Base-by-base conservation (phyloP, 1,139 yeast species). In the Blastobotrys elegans region DNA sequence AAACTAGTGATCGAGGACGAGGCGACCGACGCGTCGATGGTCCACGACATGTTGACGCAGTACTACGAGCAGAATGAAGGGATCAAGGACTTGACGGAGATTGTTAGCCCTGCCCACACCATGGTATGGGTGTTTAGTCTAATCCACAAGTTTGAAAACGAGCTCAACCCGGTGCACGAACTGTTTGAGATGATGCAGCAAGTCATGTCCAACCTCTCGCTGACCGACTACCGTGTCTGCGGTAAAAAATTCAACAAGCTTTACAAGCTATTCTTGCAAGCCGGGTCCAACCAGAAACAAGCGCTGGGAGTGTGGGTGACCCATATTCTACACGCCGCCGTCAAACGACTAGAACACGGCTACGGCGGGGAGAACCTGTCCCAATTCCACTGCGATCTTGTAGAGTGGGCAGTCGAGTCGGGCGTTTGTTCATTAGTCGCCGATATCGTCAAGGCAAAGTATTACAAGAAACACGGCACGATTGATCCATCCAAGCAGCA, bases 401-500 rank as follows among this genome's bases (percentile, higher is more conserved):
- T 40, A 43, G 40, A 41, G 18, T 27, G 40, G 44, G 43, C 46
- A 5, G 31, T 14, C n/a, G 8, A 17, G 7, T n/a, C 39, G n/a
- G 33, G 32, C n/a, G 18, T 14, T 18, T 20, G 26, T 3, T 16
- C n/a, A n/a, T 34, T 34, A n/a, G 38, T 34, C 13, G n/a, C 8
- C 27, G 27, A 24, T 6, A 10, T 24, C 8, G 27, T 22, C 33
- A 13, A 30, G 33, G 6, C 16, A n/a, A 33, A 36, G 35, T 24
- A 24, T 48, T 16, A 40, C 46, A 18, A 20, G 49, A 20, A 34
- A 34, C 48, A 18, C 26, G 29, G 13, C 21, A 38, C 20, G 26
- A 43, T 13, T 21, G 45, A 38, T 21, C 26, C 39, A 43, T 50
- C 22, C 33, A 41, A 38, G 40, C 21, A 26, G 13, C 50, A 53